Evolutionary conservation across 306 rosid species (phyloP).

Genomic region (Prunus campanulata): DNA sequence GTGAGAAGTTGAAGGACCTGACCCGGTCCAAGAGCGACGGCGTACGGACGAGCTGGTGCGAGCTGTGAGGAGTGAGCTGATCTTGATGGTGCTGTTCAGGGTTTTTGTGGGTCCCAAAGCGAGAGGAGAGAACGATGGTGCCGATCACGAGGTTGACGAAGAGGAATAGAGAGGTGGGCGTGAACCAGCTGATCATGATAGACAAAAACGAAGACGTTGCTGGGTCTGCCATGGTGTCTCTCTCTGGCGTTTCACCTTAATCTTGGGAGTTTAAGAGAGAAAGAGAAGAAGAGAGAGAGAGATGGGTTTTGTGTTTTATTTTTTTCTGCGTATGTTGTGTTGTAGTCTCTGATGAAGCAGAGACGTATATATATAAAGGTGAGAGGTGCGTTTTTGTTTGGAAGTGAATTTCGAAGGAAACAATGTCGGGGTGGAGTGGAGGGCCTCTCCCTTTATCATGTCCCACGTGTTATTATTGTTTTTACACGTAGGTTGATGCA

Average conservation of each 20-base stretch:
- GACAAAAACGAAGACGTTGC: not conserved
- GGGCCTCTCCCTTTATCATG: not conserved
- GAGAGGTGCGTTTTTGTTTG: not conserved
- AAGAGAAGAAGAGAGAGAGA: not conserved
- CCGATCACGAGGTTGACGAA: conserved; percentile 67
- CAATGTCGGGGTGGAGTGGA: too few species aligned
- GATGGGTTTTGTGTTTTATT: not conserved
- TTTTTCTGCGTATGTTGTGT: not conserved
- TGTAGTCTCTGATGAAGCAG: not conserved
- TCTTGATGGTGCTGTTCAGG: conserved; percentile 2
- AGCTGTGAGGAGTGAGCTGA: not conserved
- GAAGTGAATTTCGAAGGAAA: not conserved
- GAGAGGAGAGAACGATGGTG: conserved; percentile 49
- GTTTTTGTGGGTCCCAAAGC: conserved; percentile 21
- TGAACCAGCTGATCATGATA: conserved; percentile 45
- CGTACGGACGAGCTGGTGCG: conserved; percentile 32
- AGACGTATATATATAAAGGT: not conserved
- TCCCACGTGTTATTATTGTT: not conserved
- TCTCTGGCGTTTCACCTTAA: not conserved
- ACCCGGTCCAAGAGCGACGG: conserved; percentile 50
- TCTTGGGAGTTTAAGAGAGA: not conserved
- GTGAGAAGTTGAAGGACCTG: conserved; percentile 44
- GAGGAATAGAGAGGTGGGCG: conserved; percentile 63
- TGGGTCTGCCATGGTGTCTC: not conserved
- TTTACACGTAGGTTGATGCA: not conserved